Evolutionary conservation across 768 basidiomycete species (phyloP).

Genomic region (Boletus insuetus): DNA sequence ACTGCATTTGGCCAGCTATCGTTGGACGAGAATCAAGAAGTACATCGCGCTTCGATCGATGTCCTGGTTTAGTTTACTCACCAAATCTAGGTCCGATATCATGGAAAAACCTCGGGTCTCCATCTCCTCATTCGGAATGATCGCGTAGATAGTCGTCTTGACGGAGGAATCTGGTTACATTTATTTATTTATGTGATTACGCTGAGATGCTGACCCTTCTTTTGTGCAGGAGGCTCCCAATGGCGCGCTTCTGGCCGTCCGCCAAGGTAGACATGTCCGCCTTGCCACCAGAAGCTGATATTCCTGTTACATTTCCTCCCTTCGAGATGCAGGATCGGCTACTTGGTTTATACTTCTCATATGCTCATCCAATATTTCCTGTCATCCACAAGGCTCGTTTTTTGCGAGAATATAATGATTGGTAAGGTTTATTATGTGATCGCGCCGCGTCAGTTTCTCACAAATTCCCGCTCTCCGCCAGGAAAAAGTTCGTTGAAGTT

Average conservation of each 20-base stretch:
- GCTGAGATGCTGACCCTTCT: constrained; percentile 14
- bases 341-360: constrained; percentile 74
- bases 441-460: constrained; percentile 1
- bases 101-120: constrained; percentile 74
- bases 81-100: constrained; percentile 70
- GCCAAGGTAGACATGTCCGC: constrained; percentile 40
- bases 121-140: constrained; percentile 67
- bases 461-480: neutral
- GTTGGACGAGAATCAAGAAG: constrained; percentile 74
- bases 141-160: constrained; percentile 64
- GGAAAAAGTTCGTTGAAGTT: constrained; percentile 28
- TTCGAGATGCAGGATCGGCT: constrained; percentile 62
- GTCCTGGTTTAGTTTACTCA: constrained; percentile 12
- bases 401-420: constrained; percentile 56
- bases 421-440: constrained; percentile 34
- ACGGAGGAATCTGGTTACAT: constrained; percentile 64
- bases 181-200: constrained; percentile 7
- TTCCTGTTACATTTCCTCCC: constrained; percentile 56
- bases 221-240: constrained; percentile 57
- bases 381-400: constrained; percentile 74
- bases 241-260: constrained; percentile 74
- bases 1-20: constrained; percentile 70
- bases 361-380: constrained; percentile 82
- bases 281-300: constrained; percentile 41
- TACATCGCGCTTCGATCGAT: constrained; percentile 22